Evolutionary conservation across 192 early-diverging fungal species (phyloP), one percentile per base, ranked within the genome.

Genomic region (Entomortierella parvispora): DNA sequence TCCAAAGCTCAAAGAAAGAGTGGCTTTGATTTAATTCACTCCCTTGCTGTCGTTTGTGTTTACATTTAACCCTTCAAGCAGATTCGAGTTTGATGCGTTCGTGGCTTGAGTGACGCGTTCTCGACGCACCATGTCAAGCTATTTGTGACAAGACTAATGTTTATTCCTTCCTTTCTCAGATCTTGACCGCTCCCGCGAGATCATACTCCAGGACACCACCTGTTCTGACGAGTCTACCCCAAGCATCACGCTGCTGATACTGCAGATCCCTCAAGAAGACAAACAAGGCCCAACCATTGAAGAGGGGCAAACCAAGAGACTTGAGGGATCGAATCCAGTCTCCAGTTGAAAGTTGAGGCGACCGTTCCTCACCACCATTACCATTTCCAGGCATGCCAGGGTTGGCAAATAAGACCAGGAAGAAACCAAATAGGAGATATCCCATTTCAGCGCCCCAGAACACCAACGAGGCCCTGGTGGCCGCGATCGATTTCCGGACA

Each of bases 151-250:
- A n/a, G n/a, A n/a, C n/a, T n/a, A n/a, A n/a, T n/a, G n/a, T n/a
- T n/a, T n/a, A n/a, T n/a, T n/a, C n/a, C n/a, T n/a, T n/a, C n/a
- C n/a, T n/a, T n/a, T n/a, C n/a, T n/a, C n/a, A n/a, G n/a, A n/a
- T n/a, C n/a, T n/a, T n/a, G n/a, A n/a, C 54, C 6, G 3, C 8
- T 12, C 25, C 25, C 26, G 46, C 18, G 26, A 43, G 58, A 14
- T 60, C 42, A 46, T 60, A 60, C 28, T 60, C 58, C 25, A 60
- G 46, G 43, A 60, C 58, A 4, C 58, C 58, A 28, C 28, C 57
- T 29, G 28, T 45, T 26, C n/a, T 60, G 12, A 60, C 58, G 11
- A 60, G 26, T 22, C 28, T 26, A 9, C 58, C 58, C 58, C 44
- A 60, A 25, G 31, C 44, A 32, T 60, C 46, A 9, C 58, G 42